Evolutionary conservation across 2,329 filamentous ascomycete species (phyloP), one percentile per base, ranked within the genome.

Genomic region (Arthrobotrys sinensis): DNA sequence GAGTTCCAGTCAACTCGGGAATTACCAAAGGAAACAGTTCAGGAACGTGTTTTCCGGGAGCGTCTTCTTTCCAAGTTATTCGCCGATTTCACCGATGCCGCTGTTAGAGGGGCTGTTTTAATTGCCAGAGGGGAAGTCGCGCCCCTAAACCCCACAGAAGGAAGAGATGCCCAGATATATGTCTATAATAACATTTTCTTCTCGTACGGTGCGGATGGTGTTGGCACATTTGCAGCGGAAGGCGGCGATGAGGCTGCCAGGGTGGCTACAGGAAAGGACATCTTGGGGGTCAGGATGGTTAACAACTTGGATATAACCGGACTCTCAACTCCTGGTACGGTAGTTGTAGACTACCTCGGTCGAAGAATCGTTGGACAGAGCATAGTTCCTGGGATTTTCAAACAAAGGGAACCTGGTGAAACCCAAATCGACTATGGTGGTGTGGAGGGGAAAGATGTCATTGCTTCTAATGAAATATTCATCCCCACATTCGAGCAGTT

Each of bases 171-270:
- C 3, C 96, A 99, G 84, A 99, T 99, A 80, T 99, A 97, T 83
- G 95, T 99, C 24, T 97, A 98, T 87, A 98, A 98, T 88, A 99
- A 99, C 85, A 94, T 99, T 81, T 99, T 99, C 87, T 99, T 97
- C 87, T 98, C 96, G 0, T 98, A 97, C 82, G 96, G 96, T 80
- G 95, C 96, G 52, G 96, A 99, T 84, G 96, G 96, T 65, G 96
- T 98, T 53, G 95, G 96, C 50, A 99, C 96, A 14, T 99, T 99
- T 84, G 94, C 94, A 10, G 94, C 92, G 2, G 96, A 99, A 85
- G 96, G 96, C 81, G 96, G 96, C 19, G 95, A 99, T 81, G 96
- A 99, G 86, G 96, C 96, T 80, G 96, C 96, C 12, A 90, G 95
- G 76, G 93, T 98, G 72, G 96, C 96, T 28, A 97, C 96, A 4